A percentile compares a stretch with the other conserved stretches of the same genome.
Evolutionary conservation across 2,329 filamentous ascomycete species (phyloP).

Genomic region (Colletotrichum chrysophilum): DNA sequence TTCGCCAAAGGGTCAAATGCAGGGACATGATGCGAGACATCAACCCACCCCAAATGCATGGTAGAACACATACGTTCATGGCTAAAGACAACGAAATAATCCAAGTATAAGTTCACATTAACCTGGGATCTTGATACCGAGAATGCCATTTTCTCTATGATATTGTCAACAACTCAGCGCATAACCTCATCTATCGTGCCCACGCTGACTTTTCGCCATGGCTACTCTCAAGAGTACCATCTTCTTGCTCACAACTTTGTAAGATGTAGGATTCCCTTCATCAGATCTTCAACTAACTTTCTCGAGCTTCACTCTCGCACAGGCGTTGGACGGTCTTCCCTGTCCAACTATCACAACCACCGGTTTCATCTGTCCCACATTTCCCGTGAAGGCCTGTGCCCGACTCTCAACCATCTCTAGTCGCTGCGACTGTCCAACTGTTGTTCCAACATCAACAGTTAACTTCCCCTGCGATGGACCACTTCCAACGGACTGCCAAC

Average conservation of each 20-base stretch:
- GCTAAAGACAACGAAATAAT: background rate
- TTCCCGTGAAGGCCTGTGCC: slow-evolving; percentile 23
- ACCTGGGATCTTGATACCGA: background rate
- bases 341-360: slow-evolving; percentile 29
- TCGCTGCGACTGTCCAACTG: slow-evolving; percentile 28
- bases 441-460: slow-evolving; percentile 23
- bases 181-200: background rate
- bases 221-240: background rate
- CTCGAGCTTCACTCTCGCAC: background rate
- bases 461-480: slow-evolving; percentile 25
- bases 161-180: background rate
- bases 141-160: background rate
- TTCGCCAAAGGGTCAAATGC: background rate
- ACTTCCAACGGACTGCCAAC: slow-evolving; percentile 14
- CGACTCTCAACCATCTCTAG: slow-evolving; percentile 19
- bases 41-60: background rate
- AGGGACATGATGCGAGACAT: background rate
- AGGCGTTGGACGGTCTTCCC: background rate
- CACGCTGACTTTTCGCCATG: background rate
- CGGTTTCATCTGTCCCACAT: slow-evolving; percentile 3
- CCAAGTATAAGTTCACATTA: background rate
- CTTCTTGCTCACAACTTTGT: background rate
- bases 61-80: background rate
- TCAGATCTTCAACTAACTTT: background rate
- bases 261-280: background rate